Evolutionary conservation across 208 protist genomes (phyloP).

Genomic region (Leishmania mexicana): DNA sequence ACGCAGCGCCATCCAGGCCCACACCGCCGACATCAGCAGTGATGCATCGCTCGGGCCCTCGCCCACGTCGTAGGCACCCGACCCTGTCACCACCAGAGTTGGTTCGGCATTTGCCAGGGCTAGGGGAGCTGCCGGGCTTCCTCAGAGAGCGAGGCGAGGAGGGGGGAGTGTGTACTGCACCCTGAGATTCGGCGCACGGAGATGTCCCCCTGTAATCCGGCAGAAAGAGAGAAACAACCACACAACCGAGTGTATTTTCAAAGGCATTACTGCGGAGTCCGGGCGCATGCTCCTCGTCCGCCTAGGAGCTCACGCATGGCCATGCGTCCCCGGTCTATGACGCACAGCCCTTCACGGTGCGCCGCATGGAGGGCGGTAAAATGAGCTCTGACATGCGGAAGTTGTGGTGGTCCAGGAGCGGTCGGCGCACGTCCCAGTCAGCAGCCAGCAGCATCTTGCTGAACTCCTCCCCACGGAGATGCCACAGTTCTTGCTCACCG

Average conservation of each 20-base stretch:
- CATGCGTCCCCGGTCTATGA: not conserved
- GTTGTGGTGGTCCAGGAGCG: slow-evolving; percentile 70
- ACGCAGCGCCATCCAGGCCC: not conserved
- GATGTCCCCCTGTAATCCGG: not conserved
- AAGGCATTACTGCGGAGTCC: too few relatives aligned
- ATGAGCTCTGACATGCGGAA: slow-evolving; percentile 64
- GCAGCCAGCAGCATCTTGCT: slow-evolving; percentile 35
- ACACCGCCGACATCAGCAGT: not conserved
- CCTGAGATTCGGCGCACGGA: not conserved
- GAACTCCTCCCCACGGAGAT: slow-evolving; percentile 26
- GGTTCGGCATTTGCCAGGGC: not conserved
- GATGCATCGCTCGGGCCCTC: not conserved
- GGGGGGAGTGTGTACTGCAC: not conserved
- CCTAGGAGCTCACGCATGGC: too few relatives aligned
- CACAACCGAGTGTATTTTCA: too few relatives aligned
- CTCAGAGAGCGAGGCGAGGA: not conserved
- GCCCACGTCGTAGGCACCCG: not conserved
- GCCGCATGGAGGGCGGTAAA: slow-evolving; percentile 29
- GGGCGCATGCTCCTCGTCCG: too few relatives aligned
- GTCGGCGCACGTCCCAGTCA: slow-evolving; percentile 73
- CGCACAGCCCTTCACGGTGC: too few relatives aligned
- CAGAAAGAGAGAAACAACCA: not conserved
- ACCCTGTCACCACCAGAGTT: not conserved
- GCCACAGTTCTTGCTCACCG: slow-evolving; percentile 50
- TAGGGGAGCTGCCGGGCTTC: not conserved